Base-by-base conservation (phyloP, 1,284 basidiomycete species). In the Sporisorium reilianum region DNA sequence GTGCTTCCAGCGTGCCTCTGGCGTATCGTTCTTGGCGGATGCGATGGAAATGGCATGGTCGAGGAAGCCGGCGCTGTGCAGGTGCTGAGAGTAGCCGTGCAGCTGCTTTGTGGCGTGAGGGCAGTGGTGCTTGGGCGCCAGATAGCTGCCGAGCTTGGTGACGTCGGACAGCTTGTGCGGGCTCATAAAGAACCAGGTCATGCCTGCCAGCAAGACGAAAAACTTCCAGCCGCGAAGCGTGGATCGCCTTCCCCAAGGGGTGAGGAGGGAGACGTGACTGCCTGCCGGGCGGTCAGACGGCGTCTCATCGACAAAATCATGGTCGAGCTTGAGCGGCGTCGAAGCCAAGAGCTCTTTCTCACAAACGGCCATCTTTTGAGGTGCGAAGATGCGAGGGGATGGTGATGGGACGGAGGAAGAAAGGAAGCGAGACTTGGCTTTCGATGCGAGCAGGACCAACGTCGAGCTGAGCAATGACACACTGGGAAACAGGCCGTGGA, bases 1-100 rank as follows among this genome's bases (percentile, higher is more conserved):
- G 20, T 59, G 34, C 36, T 56, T 61, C 71, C 71, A 74, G 7
- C 52, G 40, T 3, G 48, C 26, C 25, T 74, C 62, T 20, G 65
- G 61, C 6, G 44, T 22, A 11, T 64, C 45, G 5, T 52, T 50
- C 12, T 32, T n/a, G 9, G n/a, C 4, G 8, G 30, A 10, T 3
- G 12, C 18, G 18, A 10, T 3, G 6, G 58, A 23, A 11, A 6
- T 9, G 23, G 7, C 20, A 26, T 5, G 2, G 49, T 22, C 8
- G 22, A 66, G 11, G 32, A 63, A 55, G 28, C 42, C 52, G 10
- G 63, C 40, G 23, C 30, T 48, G 28, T 26, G 20, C 26, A 72
- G 20, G 22, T 64, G 57, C 32, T 64, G 30, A 2, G 44, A 26
- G 30, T 70, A 70, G 28, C 67, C 67, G 14, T 57, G 42, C 9